Evolutionary conservation across 2,329 filamentous ascomycete genomes (phyloP), one percentile per base, ranked within the genome.

Genomic region (Fusarium cyanostomum): DNA sequence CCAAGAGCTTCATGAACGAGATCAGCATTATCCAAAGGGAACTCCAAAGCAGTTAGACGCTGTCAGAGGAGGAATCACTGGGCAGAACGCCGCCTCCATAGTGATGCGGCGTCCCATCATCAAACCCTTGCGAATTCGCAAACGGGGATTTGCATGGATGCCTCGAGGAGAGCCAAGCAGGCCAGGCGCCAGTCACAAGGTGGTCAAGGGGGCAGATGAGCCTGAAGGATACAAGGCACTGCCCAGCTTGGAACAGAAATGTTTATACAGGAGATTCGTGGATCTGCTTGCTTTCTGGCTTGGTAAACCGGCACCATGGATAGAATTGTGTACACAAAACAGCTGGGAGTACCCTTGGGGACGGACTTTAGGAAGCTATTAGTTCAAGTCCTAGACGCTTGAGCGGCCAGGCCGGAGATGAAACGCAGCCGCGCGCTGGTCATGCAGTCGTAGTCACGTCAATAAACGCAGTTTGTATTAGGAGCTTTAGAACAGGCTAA

Each of bases 1-100:
- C 83, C 8, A 84, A 83, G 73, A 74, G 68, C 53, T 85, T 86
- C 63, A 68, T 84, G 61, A 80, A 79, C 37, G 81, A 84, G 58
- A 77, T 86, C 28, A 72, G 77, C 43, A 75, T 78, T 62, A 77
- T 86, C 42, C 82, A 86, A 70, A 79, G 76, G 60, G 82, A 85
- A 70, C 77, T 86, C 30, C 79, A 78, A 64, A 75, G 71, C 57
- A 74, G 72, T 56, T 79, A 75, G 68, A 21, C 18, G 28, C 37
- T 55, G 51, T 50, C 18, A n/a, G 11, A 39, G 48, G 43, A 51
- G 34, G 41, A 54, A 48, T 44, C 27, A 41, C 59, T 45, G 45
- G 24, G 38, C 39, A 60, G 43, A 26, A 44, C 33, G 43, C 59
- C 34, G 52, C 61, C 43, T 34, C 37, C 41, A 57, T 52, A 54